Evolutionary conservation across 495 filamentous ascomycete genomes (phyloP), one percentile per base, ranked within the genome.

Genomic region (Podospora pseudocomata): DNA sequence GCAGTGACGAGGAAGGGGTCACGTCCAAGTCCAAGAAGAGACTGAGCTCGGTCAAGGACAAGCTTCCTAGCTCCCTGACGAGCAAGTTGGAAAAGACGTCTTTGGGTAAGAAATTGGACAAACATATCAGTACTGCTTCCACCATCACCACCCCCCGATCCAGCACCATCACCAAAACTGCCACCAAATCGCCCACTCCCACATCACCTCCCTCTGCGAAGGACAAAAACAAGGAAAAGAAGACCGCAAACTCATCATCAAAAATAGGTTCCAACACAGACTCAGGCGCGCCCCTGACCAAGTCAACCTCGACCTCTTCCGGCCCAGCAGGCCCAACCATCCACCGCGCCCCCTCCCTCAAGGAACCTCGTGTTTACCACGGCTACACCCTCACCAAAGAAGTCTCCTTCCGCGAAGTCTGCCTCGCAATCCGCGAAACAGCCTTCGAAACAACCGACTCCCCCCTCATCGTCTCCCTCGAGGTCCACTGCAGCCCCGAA

Each of bases 351-450:
- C 0, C 32, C 15, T 64, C 63, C 61, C 26, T 66, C 58, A 69
- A 76, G 9, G 93, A 97, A 74, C 93, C 93, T 0, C 78, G 87
- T 54, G 93, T 97, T 2, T 80, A 96, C 16, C 93, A 97, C 80
- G 94, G 94, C 0, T 91, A 94, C 75, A 98, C 94, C 0, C 82
- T 96, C 7, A 98, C 94, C 7, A 94, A 91, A 69, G 92, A 92
- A 60, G 86, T 96, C 13, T 84, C 89, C 0, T 97, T 97, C 78
- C 88, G 92, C 39, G 86, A 90, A 18, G 93, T 97, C 1, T 97
- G 92, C 77, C 81, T 84, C 64, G 87, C 91, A 0, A 93, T 97
- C 61, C 82, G 87, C 20, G 88, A 97, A 59, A 85, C 89, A 72
- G 92, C 91, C 0, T 97, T 98, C 73, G 80, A 88, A 6, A 84